Evolutionary conservation across 1,139 yeast genomes (phyloP), one percentile per base, ranked within the genome.

Genomic region (Geotrichum restrictum): DNA sequence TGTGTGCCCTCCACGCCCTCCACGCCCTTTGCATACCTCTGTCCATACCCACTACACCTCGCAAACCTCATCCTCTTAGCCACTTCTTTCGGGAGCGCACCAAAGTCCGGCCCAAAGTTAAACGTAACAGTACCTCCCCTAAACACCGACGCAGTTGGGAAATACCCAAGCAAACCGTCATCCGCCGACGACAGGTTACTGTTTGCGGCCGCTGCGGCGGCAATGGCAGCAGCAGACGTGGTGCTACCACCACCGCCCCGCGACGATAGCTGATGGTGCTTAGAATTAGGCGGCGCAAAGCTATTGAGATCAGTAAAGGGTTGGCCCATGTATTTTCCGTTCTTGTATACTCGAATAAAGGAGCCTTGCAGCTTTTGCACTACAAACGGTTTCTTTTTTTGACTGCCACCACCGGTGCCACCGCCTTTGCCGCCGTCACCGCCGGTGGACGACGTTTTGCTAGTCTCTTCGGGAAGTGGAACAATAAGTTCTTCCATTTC

Each of bases 161-260:
- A 93, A 66, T 94, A 93, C 0, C 98, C 98, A 52, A 89, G 70
- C 45, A 81, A 74, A 1, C 95, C 96, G 65, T 93, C 97, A 65
- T 93, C 91, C 27, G 61, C 48, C 27, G 54, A 51, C 13, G 37
- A 33, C 6, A 38, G 6, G 11, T 48, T 6, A 4, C 45, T 14
- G 3, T 37, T 16, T n/a, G 45, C 38, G 13, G 34, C 56, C 52
- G 53, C 54, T 48, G 57, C 53, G 29, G 29, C 29, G 5, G 29
- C 5, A 24, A 5, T 24, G 5, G 29, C 5, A 24, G 29, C 29
- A 24, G 29, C 29, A n/a, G n/a, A n/a, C 55, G 58, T 58, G 22
- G 56, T 39, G n/a, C n/a, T n/a, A n/a, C n/a, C n/a, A n/a, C n/a
- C n/a, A 16, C 19, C 33, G 16, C 29, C 50, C 19, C 61, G 52